Conservation (phyloP, 1,284 basidiomycete species). For the Pisolithus thermaeus region DNA sequence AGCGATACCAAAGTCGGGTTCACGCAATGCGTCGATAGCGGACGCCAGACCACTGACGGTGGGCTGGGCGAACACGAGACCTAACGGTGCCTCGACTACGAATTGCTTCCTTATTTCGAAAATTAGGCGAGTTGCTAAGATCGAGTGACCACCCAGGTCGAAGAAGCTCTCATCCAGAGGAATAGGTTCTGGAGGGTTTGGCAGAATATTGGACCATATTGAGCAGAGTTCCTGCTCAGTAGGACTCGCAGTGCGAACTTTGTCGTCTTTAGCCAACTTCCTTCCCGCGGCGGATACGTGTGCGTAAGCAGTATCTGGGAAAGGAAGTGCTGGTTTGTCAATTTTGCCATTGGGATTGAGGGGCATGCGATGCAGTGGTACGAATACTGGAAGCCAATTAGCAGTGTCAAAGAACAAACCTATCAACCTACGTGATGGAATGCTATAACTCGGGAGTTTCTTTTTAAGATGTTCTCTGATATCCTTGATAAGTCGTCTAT, state of each 20-base stretch:
- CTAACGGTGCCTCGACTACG: slow-evolving; percentile 88
- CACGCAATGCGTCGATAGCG: slow-evolving; percentile 74
- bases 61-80: slow-evolving; percentile 90
- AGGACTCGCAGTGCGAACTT: slow-evolving; percentile 43
- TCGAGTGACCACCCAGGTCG: slow-evolving; percentile 97
- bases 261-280: slow-evolving; percentile 23
- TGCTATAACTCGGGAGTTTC: slow-evolving; percentile 91
- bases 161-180: slow-evolving; percentile 96
- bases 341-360: slow-evolving; percentile 99
- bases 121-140: slow-evolving; percentile 93
- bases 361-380: slow-evolving; percentile 93
- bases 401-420: slow-evolving; percentile 7
- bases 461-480: slow-evolving; percentile 96
- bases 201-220: slow-evolving; percentile 84
- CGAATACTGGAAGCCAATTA: slow-evolving; percentile 62
- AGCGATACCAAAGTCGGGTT: slow-evolving; percentile 77
- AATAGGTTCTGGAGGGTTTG: slow-evolving; percentile 74
- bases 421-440: slow-evolving; percentile 73
- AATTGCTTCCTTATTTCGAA: slow-evolving; percentile 96
- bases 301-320: slow-evolving; percentile 92
- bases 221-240: slow-evolving; percentile 80
- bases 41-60: slow-evolving; percentile 79
- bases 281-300: slow-evolving; percentile 35
- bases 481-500: slow-evolving; percentile 87
- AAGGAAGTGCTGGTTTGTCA: slow-evolving; percentile 97